Conservation (phyloP, 2,329 filamentous ascomycete genomes). For the Cladophialophora immunda region DNA sequence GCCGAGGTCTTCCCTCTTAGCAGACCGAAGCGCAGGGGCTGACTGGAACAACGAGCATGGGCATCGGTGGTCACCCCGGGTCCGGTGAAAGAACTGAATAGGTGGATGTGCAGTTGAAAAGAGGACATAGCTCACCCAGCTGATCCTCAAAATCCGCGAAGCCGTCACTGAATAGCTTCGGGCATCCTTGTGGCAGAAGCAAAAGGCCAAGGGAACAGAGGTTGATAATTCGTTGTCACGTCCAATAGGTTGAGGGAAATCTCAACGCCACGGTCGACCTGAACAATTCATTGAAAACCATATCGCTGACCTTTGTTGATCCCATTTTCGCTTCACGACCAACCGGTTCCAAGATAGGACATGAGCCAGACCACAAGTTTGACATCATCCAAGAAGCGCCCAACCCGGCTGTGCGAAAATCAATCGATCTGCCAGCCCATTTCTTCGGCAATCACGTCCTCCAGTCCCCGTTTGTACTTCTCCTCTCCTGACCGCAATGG, state of each 20-base stretch:
- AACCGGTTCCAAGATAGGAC: background rate
- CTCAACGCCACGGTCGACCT: background rate
- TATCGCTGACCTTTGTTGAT: background rate
- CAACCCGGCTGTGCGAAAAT: constrained; percentile 10
- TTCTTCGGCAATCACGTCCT: constrained; percentile 65
- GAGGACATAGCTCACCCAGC: background rate
- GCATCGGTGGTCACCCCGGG: background rate
- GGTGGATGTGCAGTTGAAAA: background rate
- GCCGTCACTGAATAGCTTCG: background rate
- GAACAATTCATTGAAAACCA: background rate
- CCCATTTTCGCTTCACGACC: background rate
- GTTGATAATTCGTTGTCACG: background rate
- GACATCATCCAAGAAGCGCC: background rate
- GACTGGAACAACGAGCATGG: background rate
- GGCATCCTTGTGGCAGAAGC: background rate
- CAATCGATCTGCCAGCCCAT: constrained; percentile 63
- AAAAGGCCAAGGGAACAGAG: background rate
- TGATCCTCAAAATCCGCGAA: background rate
- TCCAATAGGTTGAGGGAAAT: background rate
- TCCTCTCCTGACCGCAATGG: constrained; percentile 57
- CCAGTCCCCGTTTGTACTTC: constrained; percentile 54
- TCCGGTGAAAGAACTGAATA: background rate
- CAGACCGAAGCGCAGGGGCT: background rate
- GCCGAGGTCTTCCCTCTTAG: background rate
- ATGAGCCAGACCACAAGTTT: background rate